Conservation (phyloP, 2,329 filamentous ascomycete genomes). For the Aurifilum marmelostoma region DNA sequence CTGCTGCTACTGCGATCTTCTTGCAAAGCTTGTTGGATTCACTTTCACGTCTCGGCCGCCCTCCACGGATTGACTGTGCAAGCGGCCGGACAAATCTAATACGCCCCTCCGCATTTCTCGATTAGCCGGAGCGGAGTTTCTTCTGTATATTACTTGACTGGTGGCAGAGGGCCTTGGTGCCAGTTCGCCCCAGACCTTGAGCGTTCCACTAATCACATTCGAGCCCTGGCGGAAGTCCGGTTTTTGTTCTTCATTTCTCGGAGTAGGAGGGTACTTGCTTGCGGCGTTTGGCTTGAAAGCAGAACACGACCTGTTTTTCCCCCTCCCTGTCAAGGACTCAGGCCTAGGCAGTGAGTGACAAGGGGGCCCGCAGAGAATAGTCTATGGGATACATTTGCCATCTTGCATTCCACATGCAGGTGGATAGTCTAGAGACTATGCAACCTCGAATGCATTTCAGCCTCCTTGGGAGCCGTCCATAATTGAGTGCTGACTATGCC, state of each 20-base stretch:
- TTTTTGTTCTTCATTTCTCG: slow-evolving; percentile 17
- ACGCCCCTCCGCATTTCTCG: slow-evolving; percentile 17
- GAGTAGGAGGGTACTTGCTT: slow-evolving; percentile 22
- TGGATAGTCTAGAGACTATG: slow-evolving; percentile 2
- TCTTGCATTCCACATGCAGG: slow-evolving; percentile 17
- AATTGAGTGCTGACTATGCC: background rate
- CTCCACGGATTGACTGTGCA: background rate
- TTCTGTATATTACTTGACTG: slow-evolving; percentile 28
- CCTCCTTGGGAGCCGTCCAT: slow-evolving; percentile 16
- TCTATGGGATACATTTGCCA: slow-evolving; percentile 1
- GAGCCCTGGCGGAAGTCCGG: slow-evolving; percentile 18
- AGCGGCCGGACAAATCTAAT: slow-evolving; percentile 29
- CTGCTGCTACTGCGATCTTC: slow-evolving; percentile 13
- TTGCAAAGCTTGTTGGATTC: slow-evolving; percentile 26
- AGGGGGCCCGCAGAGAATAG: background rate
- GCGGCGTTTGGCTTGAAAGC: slow-evolving; percentile 23
- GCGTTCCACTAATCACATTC: slow-evolving; percentile 27
- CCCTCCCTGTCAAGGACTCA: background rate
- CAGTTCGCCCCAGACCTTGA: slow-evolving; percentile 12
- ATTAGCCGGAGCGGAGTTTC: slow-evolving; percentile 13
- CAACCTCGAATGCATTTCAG: slow-evolving; percentile 21
- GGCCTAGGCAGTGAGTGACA: slow-evolving; percentile 10
- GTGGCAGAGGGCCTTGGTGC: slow-evolving; percentile 16
- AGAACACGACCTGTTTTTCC: slow-evolving; percentile 18
- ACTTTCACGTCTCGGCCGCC: slow-evolving; percentile 18